phyloP scores from a whole-genome alignment of 192 early-diverging fungal species.

The Entophlyctis luteolus region DNA sequence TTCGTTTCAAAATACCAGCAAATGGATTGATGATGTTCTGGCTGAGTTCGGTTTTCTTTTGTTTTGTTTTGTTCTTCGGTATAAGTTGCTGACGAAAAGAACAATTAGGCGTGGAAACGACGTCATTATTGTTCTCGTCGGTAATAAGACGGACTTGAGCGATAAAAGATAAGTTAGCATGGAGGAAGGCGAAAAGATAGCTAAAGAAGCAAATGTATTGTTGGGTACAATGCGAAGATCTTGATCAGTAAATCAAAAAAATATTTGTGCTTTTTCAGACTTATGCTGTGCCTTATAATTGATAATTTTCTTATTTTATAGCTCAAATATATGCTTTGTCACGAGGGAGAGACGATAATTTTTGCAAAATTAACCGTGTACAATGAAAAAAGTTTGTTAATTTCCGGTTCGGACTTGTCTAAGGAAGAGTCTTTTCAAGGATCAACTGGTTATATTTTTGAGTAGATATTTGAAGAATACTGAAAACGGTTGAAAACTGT shows the following conservation, averaged over 20 bases:
- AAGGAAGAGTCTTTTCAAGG: too few species aligned
- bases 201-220: slow-evolving; percentile 93
- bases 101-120: slow-evolving; percentile 79
- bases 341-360: too few species aligned
- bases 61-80: neutral
- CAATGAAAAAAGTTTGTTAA: too few species aligned
- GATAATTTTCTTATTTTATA: too few species aligned
- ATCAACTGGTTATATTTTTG: too few species aligned
- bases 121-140: slow-evolving; percentile 96
- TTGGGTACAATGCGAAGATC: slow-evolving; percentile 99
- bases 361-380: too few species aligned
- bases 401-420: too few species aligned
- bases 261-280: too few species aligned
- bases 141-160: slow-evolving; percentile 97
- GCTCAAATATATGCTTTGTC: too few species aligned
- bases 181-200: slow-evolving; percentile 97
- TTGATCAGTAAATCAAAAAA: slow-evolving; percentile 96
- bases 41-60: slow-evolving; percentile 64
- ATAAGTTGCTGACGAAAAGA: neutral
- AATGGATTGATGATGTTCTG: slow-evolving; percentile 99
- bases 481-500: too few species aligned
- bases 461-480: too few species aligned
- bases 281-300: too few species aligned
- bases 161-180: slow-evolving; percentile 93
- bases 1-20: slow-evolving; percentile 93